phyloP scores from a whole-genome alignment of 2,329 filamentous ascomycete genomes.

The Aphanocladium album region DNA sequence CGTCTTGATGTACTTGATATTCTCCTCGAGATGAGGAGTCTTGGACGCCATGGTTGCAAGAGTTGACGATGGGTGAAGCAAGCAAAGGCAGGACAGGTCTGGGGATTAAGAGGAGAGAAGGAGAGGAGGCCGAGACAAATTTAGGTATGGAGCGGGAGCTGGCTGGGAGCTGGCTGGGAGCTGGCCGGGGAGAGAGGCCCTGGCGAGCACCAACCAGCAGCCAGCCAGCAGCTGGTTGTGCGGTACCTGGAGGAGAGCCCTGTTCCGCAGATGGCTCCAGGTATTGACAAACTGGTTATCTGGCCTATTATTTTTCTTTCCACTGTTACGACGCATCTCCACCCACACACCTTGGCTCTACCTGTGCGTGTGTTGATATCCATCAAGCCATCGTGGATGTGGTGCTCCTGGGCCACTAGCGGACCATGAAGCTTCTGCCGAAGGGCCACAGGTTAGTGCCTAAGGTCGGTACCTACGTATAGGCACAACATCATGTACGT shows the following conservation, averaged over 20 bases:
- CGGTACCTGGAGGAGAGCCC: background rate
- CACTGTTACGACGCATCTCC: background rate
- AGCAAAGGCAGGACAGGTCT: slow-evolving; percentile 3
- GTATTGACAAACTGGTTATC: background rate
- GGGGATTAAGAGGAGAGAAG: background rate
- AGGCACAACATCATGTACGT: too few species aligned
- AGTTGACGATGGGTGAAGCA: background rate
- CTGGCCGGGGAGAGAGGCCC: background rate
- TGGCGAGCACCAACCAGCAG: background rate
- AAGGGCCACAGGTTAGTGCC: too few species aligned
- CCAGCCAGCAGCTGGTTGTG: background rate
- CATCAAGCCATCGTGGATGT: background rate
- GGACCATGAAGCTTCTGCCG: background rate
- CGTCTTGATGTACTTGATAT: slow-evolving; percentile 29
- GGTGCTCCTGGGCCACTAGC: background rate
- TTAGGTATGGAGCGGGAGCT: background rate
- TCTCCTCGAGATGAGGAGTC: slow-evolving; percentile 9
- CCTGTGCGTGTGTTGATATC: background rate
- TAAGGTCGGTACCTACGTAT: too few species aligned
- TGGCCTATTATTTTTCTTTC: background rate
- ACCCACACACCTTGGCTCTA: background rate
- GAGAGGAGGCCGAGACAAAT: slow-evolving; percentile 4
- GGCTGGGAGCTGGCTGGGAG: background rate
- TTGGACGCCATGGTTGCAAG: slow-evolving; percentile 13
- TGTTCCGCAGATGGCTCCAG: background rate